A percentile compares a stretch with the other conserved stretches of the same genome.
Conservation (phyloP, 23 red algal genomes). For the Chondrus crispus region DNA sequence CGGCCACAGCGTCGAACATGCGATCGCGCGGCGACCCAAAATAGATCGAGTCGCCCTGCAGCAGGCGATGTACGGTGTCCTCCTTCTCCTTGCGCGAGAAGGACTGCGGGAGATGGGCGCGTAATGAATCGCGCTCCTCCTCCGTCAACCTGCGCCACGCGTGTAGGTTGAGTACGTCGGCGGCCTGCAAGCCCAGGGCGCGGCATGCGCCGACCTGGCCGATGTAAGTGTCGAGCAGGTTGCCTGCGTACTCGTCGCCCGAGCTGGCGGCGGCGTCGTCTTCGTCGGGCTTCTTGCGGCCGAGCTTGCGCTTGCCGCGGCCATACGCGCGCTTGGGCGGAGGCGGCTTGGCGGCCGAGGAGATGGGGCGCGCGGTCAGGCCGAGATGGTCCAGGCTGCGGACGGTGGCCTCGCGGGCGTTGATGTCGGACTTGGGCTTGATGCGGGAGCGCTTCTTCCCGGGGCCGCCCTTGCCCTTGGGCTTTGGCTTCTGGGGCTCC, state of each 20-base stretch:
- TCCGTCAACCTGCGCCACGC: conserved; percentile 59
- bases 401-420: conserved; percentile 34
- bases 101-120: conserved; percentile 43
- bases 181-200: conserved; percentile 60
- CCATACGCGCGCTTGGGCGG: conserved; percentile 3
- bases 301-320: background rate
- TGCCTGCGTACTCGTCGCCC: conserved; percentile 76
- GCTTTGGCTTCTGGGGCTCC: background rate
- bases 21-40: conserved; percentile 62
- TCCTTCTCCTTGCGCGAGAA: conserved; percentile 42
- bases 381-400: conserved; percentile 48
- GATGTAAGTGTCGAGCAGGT: conserved; percentile 78
- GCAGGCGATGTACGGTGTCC: conserved; percentile 16
- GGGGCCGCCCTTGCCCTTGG: background rate
- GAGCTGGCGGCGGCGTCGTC: conserved; percentile 50
- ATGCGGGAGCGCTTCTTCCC: background rate
- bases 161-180: conserved; percentile 55
- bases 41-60: conserved; percentile 39
- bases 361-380: background rate
- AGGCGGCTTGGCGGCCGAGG: conserved; percentile 1
- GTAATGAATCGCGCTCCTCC: conserved; percentile 66
- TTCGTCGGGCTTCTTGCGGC: conserved; percentile 28
- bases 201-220: conserved; percentile 72
- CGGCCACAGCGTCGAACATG: conserved; percentile 62
- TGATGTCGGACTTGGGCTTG: conserved; percentile 22